Conservation (phyloP, 2,329 filamentous ascomycete species). For the Acephala macrosclerotiorum region DNA sequence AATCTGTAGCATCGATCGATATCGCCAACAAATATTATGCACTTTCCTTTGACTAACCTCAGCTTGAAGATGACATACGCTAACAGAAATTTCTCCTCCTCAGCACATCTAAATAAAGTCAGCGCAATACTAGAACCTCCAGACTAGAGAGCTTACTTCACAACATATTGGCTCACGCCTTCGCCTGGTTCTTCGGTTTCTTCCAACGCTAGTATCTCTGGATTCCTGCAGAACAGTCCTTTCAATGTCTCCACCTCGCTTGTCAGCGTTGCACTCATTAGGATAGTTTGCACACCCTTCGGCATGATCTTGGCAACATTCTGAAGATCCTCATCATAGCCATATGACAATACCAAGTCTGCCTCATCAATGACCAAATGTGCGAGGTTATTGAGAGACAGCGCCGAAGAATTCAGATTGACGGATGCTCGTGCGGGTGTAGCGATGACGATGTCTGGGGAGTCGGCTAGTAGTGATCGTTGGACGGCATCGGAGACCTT, state of each 20-base stretch:
- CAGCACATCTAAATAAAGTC: constrained; percentile 69
- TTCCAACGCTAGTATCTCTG: constrained; percentile 81
- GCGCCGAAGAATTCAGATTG: constrained; percentile 75
- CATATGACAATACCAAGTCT: constrained; percentile 91
- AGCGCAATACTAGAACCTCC: constrained; percentile 18
- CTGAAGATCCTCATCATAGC: constrained; percentile 89
- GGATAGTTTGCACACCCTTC: constrained; percentile 84
- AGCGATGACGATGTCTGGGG: constrained; percentile 87
- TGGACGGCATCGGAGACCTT: constrained; percentile 91
- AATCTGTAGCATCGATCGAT: constrained; percentile 90
- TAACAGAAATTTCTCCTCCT: constrained; percentile 96
- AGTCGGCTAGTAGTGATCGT: constrained; percentile 82
- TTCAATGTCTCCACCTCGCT: constrained; percentile 87
- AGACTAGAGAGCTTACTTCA: constrained; percentile 63
- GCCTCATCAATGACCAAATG: constrained; percentile 91
- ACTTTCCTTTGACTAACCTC: constrained; percentile 91
- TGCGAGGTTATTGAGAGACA: constrained; percentile 75
- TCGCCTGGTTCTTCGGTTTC: constrained; percentile 80
- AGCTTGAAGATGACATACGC: constrained; percentile 96
- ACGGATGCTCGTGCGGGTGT: constrained; percentile 86
- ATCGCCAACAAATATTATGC: constrained; percentile 83
- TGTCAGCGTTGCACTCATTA: constrained; percentile 94
- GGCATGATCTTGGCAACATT: constrained; percentile 80
- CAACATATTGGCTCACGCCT: constrained; percentile 84
- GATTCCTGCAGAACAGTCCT: constrained; percentile 82